Base-by-base conservation (phyloP, 2,329 filamentous ascomycete species). In the Neobulgaria alba region DNA sequence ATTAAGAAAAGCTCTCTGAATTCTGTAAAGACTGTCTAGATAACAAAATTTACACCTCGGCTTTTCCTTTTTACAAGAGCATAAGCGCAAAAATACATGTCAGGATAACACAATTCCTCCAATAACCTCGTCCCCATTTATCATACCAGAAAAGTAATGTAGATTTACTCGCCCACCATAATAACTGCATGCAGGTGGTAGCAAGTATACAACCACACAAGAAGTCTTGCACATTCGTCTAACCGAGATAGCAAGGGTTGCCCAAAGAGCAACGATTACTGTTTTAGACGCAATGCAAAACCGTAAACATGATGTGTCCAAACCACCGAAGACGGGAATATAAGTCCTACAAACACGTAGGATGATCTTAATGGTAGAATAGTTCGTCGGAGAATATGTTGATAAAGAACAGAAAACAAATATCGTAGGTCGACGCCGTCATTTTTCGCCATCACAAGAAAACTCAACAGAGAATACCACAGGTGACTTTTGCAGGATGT, bases 221-320 rank as follows among this genome's bases (percentile, higher is more conserved):
- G 39, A 26, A 17, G 38, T 40, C 43, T 36, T 51, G 48, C 46
- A 46, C n/a, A 48, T 34, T 48, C 50, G 53, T 50, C 48, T 47
- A 51, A 42, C 35, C 41, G 42, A 48, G 43, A 47, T 47, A 49
- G 46, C 42, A 46, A 45, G 43, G 50, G 43, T 36, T 43, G 40
- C 45, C 37, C 17, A 36, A 50, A 36, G 46, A 20, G 49, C 48
- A 46, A 42, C 49, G 8, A 44, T 45, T 40, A 47, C 38, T 51
- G 41, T 45, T 38, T 47, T 48, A 51, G 38, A 46, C 46, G 36
- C 37, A 48, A 48, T 52, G 68, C 70, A 73, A 73, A 73, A 67
- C 63, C 66, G 66, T 75, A 75, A 75, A 61, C 67, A 74, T 75
- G 62, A 73, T 69, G 66, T 75, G 69, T 76, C 72, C 72, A 76